Percentiles rank a stretch among this genome's conserved stretches.
phyloP scores from a whole-genome alignment of 805 yeast genomes.

The Lipomyces spencermartinsiae region DNA sequence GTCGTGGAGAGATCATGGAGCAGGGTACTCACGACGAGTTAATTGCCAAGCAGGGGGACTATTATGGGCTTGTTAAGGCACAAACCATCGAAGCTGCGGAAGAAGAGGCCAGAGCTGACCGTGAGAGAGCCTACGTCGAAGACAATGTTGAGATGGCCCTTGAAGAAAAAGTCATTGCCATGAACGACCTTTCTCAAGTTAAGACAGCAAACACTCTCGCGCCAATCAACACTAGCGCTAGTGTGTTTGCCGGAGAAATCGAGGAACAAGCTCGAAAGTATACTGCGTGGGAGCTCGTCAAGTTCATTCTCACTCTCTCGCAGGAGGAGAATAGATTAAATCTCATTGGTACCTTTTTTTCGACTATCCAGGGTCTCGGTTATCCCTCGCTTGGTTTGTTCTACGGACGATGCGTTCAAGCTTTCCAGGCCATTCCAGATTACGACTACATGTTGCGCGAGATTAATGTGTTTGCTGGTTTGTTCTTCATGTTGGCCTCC shows the following conservation, averaged over 20 bases:
- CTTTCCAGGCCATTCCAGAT: slow-evolving; percentile 34
- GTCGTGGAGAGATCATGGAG: slow-evolving; percentile 54
- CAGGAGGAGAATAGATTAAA: slow-evolving; percentile 28
- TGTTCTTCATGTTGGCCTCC: slow-evolving; percentile 35
- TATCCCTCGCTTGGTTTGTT: slow-evolving; percentile 37
- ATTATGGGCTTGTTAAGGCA: slow-evolving; percentile 43
- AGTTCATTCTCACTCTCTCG: slow-evolving; percentile 25
- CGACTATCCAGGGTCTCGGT: slow-evolving; percentile 32
- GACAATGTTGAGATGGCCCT: slow-evolving; percentile 8
- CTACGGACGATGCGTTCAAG: slow-evolving; percentile 38
- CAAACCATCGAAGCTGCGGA: slow-evolving; percentile 36
- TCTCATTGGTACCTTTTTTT: slow-evolving; percentile 32
- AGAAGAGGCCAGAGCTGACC: slow-evolving; percentile 15
- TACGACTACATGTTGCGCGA: slow-evolving; percentile 31
- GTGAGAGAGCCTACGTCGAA: slow-evolving; percentile 12
- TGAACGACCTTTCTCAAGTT: slow-evolving; percentile 5
- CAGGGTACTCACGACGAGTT: slow-evolving; percentile 48
- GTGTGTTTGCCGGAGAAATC: slow-evolving; percentile 16
- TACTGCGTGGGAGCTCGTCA: slow-evolving; percentile 27
- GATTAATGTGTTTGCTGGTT: slow-evolving; percentile 34
- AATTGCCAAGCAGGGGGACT: slow-evolving; percentile 39
- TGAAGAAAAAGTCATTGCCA: slow-evolving; percentile 11
- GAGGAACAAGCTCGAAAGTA: slow-evolving; percentile 12
- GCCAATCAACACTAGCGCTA: slow-evolving; percentile 2
- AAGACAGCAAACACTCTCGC: not conserved